Evolutionary conservation across 2,329 filamentous ascomycete genomes (phyloP).

Genomic region (Leptodontidium sp.): DNA sequence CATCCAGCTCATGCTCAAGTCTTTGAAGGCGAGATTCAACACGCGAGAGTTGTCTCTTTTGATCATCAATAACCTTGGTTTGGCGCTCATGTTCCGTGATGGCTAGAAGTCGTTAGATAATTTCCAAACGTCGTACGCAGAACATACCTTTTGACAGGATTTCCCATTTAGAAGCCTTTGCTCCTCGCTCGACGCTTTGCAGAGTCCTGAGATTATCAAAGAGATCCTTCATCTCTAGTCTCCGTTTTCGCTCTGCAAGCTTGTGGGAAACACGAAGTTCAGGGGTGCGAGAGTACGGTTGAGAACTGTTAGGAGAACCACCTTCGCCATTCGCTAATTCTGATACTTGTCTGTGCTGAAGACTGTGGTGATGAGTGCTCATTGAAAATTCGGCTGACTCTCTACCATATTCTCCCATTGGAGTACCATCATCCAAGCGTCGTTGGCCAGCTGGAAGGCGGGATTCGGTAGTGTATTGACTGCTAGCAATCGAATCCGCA

Average conservation of each 20-base stretch:
- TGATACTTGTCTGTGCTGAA: slow-evolving; percentile 77
- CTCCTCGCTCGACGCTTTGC: slow-evolving; percentile 71
- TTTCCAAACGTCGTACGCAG: background rate
- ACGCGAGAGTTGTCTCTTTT: slow-evolving; percentile 50
- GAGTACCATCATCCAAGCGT: slow-evolving; percentile 69
- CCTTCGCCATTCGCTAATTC: slow-evolving; percentile 70
- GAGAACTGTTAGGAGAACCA: slow-evolving; percentile 62
- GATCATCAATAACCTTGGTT: slow-evolving; percentile 48
- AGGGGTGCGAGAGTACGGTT: slow-evolving; percentile 84
- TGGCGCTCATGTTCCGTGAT: slow-evolving; percentile 69
- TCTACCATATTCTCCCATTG: slow-evolving; percentile 50
- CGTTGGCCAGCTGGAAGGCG: slow-evolving; percentile 76
- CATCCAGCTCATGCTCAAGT: slow-evolving; percentile 52
- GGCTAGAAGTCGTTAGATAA: slow-evolving; percentile 52
- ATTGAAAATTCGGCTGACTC: slow-evolving; percentile 61
- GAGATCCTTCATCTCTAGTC: slow-evolving; percentile 88
- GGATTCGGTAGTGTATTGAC: slow-evolving; percentile 79
- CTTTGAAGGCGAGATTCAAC: slow-evolving; percentile 49
- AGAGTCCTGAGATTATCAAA: slow-evolving; percentile 83
- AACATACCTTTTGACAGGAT: slow-evolving; percentile 81
- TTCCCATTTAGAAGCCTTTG: slow-evolving; percentile 90
- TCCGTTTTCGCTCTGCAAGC: slow-evolving; percentile 81
- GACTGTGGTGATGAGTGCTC: slow-evolving; percentile 71
- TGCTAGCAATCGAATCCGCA: slow-evolving; percentile 80
- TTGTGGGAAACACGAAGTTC: slow-evolving; percentile 87